Percentiles rank a stretch among this genome's conserved stretches.
phyloP scores from a whole-genome alignment of 2,329 filamentous ascomycete genomes.

The Corynespora cassiicola region DNA sequence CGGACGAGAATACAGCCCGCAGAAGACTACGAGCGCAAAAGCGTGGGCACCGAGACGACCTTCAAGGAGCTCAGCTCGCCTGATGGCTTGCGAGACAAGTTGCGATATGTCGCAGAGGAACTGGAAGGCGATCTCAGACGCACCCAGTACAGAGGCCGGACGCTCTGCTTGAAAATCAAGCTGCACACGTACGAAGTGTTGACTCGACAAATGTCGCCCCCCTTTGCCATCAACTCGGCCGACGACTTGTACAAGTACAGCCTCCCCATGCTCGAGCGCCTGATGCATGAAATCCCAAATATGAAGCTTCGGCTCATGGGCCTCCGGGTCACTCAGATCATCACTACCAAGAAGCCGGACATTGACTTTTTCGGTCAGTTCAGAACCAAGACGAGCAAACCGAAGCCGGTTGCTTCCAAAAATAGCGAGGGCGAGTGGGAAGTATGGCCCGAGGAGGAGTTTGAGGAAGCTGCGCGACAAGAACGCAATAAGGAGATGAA shows the following conservation, averaged over 20 bases:
- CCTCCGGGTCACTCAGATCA: conserved; percentile 82
- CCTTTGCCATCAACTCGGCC: conserved; percentile 73
- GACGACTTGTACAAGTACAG: conserved; percentile 85
- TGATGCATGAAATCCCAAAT: conserved; percentile 81
- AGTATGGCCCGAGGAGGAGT: conserved; percentile 71
- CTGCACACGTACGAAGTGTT: conserved; percentile 92
- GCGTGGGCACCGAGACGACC: conserved; percentile 90
- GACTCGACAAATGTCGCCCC: conserved; percentile 78
- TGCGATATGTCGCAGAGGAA: conserved; percentile 82
- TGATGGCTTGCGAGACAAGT: conserved; percentile 73
- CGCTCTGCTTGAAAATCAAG: conserved; percentile 90
- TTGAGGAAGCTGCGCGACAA: conserved; percentile 66
- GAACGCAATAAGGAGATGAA: conserved; percentile 67
- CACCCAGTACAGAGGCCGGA: conserved; percentile 87
- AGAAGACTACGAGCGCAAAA: conserved; percentile 90
- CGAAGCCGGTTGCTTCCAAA: conserved; percentile 21
- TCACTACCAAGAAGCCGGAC: conserved; percentile 83
- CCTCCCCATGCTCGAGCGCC: conserved; percentile 80
- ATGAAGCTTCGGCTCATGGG: conserved; percentile 88
- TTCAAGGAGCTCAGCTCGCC: conserved; percentile 81
- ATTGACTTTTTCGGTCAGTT: conserved; percentile 78
- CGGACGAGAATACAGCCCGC: conserved; percentile 84
- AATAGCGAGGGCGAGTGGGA: conserved; percentile 67
- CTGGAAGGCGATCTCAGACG: conserved; percentile 83
- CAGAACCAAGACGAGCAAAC: conserved; percentile 14